Percentiles rank a stretch among this genome's conserved stretches.
Evolutionary conservation across 148 eudicot genomes (phyloP).

Genomic region (Camellia sinensis): DNA sequence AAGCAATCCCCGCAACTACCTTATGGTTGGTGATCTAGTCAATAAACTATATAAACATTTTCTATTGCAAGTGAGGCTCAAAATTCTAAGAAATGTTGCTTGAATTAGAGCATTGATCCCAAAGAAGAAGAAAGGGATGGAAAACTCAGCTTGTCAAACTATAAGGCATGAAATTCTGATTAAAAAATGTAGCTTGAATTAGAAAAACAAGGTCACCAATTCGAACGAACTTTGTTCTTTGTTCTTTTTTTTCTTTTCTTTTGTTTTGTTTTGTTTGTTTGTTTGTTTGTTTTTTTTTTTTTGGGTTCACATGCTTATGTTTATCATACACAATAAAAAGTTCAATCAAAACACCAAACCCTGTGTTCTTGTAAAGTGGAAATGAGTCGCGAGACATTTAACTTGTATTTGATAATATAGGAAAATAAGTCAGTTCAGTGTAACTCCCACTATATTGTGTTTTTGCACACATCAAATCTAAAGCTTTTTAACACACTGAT

Average conservation of each 20-base stretch:
- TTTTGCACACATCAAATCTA: background rate
- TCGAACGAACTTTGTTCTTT: too few species aligned
- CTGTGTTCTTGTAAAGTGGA: background rate
- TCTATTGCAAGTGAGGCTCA: too few species aligned
- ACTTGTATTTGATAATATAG: background rate
- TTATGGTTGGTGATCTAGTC: too few species aligned
- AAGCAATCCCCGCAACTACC: too few species aligned
- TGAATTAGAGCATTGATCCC: background rate
- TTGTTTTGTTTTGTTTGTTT: too few species aligned
- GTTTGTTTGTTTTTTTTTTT: too few species aligned
- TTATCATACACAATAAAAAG: background rate
- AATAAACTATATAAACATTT: too few species aligned
- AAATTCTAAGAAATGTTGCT: too few species aligned
- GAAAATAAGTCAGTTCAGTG: background rate
- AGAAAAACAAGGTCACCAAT: background rate
- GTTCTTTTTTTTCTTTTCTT: too few species aligned
- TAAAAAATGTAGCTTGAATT: background rate
- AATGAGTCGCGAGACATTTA: background rate
- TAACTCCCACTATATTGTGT: background rate
- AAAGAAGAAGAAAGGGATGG: background rate
- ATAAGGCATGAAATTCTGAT: background rate
- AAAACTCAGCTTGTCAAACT: background rate
- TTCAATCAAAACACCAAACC: background rate
- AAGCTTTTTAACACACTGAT: background rate
- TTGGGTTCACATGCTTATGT: too few species aligned